Base-by-base conservation (phyloP, 1,139 yeast species). In the Scheffersomyces illinoinensis region DNA sequence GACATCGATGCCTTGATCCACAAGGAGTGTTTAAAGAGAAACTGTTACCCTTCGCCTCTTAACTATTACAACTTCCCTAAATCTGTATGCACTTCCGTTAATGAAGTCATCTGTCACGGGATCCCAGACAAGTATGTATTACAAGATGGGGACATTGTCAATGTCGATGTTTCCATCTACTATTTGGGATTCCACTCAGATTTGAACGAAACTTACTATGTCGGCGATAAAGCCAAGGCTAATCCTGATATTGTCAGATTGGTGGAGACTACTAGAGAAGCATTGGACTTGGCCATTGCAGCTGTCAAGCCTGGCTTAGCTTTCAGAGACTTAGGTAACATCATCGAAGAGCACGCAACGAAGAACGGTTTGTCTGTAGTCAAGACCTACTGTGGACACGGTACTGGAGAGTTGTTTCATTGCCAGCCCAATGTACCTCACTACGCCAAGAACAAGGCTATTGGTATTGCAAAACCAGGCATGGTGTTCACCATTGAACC, bases 401-500 rank as follows among this genome's bases (percentile, higher is more conserved):
- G 99, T 61, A 90, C 88, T 59, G 93, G 95, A 68, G 81, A 79
- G 61, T 82, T 89, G 62, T 96, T 96, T 86, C 99, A 96, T 76
- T 86, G 93, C 68, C 89, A 93, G 56, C 99, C 99, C 55, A 91
- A 88, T 66, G 86, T 96, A 57, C 98, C 98, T 5, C 99, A 96
- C 75, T 96, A 90, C 72, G 97, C 96, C 47, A 89, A 88, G 67
- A 96, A 93, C 78, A 95, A 95, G 78, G 93, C 97, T 6, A 84
- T 93, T 54, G 99, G 99, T 58, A 87, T 91, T 56, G 93, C 96
- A 76, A 92, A 92, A 72, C 93, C 97, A 20, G 99, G 99, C 21
- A 91, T 93, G 90, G 93, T 92, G 18, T 96, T 96, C 78, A 96
- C 99, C 21, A 93, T 96, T 60, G 99, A 96, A 76, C 99, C 99